Conservation (phyloP, 768 basidiomycete species). For the Ramaria rubella region DNA sequence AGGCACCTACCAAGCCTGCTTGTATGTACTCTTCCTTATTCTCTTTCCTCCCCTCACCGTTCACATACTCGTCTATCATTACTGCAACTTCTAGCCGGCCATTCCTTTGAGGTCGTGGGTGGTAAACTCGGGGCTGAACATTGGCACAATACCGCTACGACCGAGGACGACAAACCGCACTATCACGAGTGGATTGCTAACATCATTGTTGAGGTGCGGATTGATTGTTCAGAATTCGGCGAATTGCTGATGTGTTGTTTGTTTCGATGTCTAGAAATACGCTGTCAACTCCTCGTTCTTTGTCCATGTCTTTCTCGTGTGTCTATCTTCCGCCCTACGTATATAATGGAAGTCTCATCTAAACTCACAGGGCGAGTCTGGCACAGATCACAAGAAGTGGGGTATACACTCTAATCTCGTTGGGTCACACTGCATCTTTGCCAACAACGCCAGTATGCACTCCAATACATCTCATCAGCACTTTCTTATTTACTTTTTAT, state of each 20-base stretch:
- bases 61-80: too few species aligned
- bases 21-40: too few species aligned
- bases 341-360: background rate
- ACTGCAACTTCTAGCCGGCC: too few species aligned
- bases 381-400: constrained; percentile 34
- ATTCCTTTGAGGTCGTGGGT: too few species aligned
- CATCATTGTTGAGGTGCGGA: background rate
- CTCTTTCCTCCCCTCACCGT: too few species aligned
- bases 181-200: background rate
- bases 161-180: background rate
- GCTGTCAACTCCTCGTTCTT: constrained; percentile 38
- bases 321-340: background rate
- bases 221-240: background rate
- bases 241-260: constrained; percentile 36
- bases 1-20: too few species aligned
- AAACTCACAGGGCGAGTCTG: constrained; percentile 23
- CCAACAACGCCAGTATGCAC: constrained; percentile 25
- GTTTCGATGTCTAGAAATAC: constrained; percentile 37
- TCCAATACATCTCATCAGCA: background rate
- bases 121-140: too few species aligned
- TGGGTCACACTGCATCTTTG: constrained; percentile 41
- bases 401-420: constrained; percentile 30
- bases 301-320: constrained; percentile 42
- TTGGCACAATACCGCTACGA: background rate
- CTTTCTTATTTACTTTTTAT: background rate